Evolutionary conservation across 164 flowering plant genomes (phyloP).

Genomic region (Buxus sempervirens): DNA sequence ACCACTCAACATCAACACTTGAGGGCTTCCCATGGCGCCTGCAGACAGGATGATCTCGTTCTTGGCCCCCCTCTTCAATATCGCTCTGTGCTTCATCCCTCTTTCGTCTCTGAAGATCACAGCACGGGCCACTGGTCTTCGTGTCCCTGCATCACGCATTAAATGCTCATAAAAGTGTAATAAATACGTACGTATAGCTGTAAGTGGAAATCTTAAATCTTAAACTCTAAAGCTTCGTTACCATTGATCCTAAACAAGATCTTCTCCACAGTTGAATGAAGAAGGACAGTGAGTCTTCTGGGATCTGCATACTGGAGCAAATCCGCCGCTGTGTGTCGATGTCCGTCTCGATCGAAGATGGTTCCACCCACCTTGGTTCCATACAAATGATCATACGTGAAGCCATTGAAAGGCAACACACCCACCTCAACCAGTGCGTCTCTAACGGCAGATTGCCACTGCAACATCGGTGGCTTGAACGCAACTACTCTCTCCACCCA

Average conservation of each 20-base stretch:
- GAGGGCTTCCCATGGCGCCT: constrained; percentile 88
- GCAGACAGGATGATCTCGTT: constrained; percentile 68
- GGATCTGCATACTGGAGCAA: constrained; percentile 46
- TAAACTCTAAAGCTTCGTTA: background rate
- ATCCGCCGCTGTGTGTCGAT: constrained; percentile 58
- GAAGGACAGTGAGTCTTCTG: constrained; percentile 28
- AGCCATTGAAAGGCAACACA: constrained; percentile 51
- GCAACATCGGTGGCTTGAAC: constrained; percentile 44
- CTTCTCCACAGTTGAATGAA: constrained; percentile 48
- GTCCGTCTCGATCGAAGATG: constrained; percentile 44
- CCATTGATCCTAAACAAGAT: constrained; percentile 7
- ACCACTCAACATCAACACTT: constrained; percentile 73
- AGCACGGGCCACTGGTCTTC: constrained; percentile 48
- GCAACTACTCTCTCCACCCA: constrained; percentile 61
- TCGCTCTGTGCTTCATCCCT: constrained; percentile 48
- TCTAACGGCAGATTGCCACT: constrained; percentile 60
- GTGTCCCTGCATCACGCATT: too few species aligned
- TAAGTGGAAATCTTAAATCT: too few species aligned
- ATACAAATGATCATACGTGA: constrained; percentile 49
- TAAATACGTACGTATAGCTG: too few species aligned
- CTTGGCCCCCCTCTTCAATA: constrained; percentile 24
- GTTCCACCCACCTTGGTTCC: constrained; percentile 68
- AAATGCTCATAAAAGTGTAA: too few species aligned
- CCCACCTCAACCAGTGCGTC: constrained; percentile 49
- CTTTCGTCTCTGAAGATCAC: constrained; percentile 44